These are phyloP conservation scores for Nadsonia fulvescens DNA, from an alignment of 805 yeast genomes.

Conservation along the genomic window DNA sequence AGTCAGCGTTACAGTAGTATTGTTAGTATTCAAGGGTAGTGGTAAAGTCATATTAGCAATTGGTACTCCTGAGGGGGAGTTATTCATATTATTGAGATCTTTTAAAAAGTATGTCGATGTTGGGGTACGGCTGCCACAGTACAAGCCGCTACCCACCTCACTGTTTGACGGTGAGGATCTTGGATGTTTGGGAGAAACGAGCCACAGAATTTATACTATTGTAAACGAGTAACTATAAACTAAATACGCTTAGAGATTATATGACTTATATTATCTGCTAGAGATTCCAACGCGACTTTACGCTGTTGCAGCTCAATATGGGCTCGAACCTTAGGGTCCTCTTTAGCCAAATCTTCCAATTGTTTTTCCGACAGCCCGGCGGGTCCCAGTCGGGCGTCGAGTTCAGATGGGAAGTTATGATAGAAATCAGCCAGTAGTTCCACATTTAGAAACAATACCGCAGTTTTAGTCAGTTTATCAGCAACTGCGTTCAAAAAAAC, in stretches of 20 bases:
- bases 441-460: conserved; percentile 81
- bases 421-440: conserved; percentile 88
- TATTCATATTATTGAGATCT: too few species aligned
- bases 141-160: too few species aligned
- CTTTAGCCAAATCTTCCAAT: conserved; percentile 78
- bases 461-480: conserved; percentile 80
- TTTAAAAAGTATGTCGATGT: too few species aligned
- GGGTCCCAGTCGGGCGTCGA: conserved; percentile 55
- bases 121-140: too few species aligned
- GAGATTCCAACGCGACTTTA: conserved; percentile 72
- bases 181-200: too few species aligned
- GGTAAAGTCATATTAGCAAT: too few species aligned
- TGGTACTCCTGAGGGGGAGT: too few species aligned
- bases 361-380: conserved; percentile 52
- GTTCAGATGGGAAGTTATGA: conserved; percentile 86
- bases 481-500: conserved; percentile 82
- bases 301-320: conserved; percentile 91
- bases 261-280: conserved; percentile 66
- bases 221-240: too few species aligned
- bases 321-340: conserved; percentile 75
- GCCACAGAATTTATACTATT: too few species aligned
- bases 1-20: too few species aligned
- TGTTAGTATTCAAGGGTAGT: too few species aligned
- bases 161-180: too few species aligned
- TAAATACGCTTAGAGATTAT: conserved; percentile 52